A percentile compares a stretch with the other conserved stretches of the same genome.
phyloP scores from a whole-genome alignment of 208 protist species.

The Trypanosoma theileri region DNA sequence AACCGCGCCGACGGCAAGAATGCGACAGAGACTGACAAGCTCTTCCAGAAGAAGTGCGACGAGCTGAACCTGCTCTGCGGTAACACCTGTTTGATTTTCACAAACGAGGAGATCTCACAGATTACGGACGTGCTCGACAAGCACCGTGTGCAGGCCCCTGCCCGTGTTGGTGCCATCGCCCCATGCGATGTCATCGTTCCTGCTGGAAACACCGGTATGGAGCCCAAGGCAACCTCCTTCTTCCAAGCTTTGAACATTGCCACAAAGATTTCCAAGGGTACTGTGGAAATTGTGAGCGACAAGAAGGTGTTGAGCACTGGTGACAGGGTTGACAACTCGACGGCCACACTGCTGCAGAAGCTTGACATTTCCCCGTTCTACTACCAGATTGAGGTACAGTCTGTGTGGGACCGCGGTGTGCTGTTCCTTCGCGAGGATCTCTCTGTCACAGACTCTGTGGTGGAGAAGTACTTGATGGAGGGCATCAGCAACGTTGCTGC shows the following conservation, averaged over 20 bases:
- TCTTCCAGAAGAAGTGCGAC: constrained; percentile 60
- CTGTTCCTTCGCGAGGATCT: constrained; percentile 95
- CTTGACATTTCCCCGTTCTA: constrained; percentile 99
- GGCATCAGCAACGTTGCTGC: constrained; percentile 93
- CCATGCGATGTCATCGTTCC: constrained; percentile 96
- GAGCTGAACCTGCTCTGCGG: constrained; percentile 76
- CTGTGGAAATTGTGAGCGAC: constrained; percentile 98
- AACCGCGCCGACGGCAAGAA: constrained; percentile 54
- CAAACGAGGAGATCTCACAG: constrained; percentile 92
- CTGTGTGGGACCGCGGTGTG: constrained; percentile 96
- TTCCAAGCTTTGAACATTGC: constrained; percentile 99
- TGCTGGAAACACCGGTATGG: constrained; percentile 96
- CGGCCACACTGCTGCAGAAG: constrained; percentile 97
- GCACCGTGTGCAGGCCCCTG: constrained; percentile 94
- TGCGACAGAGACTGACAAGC: constrained; percentile 52
- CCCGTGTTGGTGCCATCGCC: constrained; percentile 96
- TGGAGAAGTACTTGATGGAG: constrained; percentile 86
- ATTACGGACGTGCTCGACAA: constrained; percentile 84
- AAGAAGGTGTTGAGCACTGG: constrained; percentile 95
- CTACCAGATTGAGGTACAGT: constrained; percentile 94
- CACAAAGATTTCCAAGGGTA: constrained; percentile 99
- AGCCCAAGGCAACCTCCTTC: constrained; percentile 98
- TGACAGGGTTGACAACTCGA: constrained; percentile 97
- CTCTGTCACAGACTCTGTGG: constrained; percentile 92
- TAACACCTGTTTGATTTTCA: constrained; percentile 99